These are phyloP conservation scores for Fragaria iinumae DNA, from an alignment of 306 rosid species.

Conservation along the genomic window DNA sequence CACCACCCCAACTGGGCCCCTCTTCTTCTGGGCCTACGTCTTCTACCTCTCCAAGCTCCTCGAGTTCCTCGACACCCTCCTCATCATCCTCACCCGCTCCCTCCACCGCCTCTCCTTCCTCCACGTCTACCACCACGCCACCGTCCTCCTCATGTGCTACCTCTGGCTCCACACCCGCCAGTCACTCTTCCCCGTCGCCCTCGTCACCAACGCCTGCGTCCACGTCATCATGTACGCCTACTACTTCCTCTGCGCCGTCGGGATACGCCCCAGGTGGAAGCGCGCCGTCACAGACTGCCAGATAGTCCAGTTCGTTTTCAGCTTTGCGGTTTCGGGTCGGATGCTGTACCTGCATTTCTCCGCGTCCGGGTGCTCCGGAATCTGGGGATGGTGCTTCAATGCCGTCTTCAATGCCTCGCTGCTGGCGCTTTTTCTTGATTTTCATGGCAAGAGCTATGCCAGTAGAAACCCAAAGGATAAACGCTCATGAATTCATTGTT, in stretches of 20 bases:
- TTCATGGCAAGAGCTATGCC: constrained; percentile 60
- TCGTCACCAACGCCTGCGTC: constrained; percentile 61
- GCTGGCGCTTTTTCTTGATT: constrained; percentile 58
- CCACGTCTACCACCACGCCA: constrained; percentile 87
- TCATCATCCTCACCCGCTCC: constrained; percentile 60
- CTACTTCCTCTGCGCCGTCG: constrained; percentile 52
- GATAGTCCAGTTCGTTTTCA: constrained; percentile 64
- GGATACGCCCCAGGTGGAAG: constrained; percentile 70
- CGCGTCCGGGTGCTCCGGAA: constrained; percentile 61
- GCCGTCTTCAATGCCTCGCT: constrained; percentile 66
- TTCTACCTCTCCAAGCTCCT: constrained; percentile 77
- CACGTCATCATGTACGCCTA: constrained; percentile 81
- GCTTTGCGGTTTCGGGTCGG: constrained; percentile 53
- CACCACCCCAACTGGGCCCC: constrained; percentile 61
- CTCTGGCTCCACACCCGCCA: constrained; percentile 61
- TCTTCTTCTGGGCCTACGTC: constrained; percentile 87
- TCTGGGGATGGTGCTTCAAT: constrained; percentile 72
- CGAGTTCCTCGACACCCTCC: constrained; percentile 70
- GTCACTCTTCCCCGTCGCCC: constrained; percentile 64
- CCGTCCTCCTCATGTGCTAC: constrained; percentile 70
- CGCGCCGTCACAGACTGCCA: constrained; percentile 65
- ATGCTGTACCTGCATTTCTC: constrained; percentile 55
- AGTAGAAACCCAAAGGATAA: constrained; percentile 13
- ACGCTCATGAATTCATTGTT: not conserved
- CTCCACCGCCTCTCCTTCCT: constrained; percentile 65